Evolutionary conservation across 2,329 filamentous ascomycete genomes (phyloP).

Genomic region (Clarireedia hainanense): DNA sequence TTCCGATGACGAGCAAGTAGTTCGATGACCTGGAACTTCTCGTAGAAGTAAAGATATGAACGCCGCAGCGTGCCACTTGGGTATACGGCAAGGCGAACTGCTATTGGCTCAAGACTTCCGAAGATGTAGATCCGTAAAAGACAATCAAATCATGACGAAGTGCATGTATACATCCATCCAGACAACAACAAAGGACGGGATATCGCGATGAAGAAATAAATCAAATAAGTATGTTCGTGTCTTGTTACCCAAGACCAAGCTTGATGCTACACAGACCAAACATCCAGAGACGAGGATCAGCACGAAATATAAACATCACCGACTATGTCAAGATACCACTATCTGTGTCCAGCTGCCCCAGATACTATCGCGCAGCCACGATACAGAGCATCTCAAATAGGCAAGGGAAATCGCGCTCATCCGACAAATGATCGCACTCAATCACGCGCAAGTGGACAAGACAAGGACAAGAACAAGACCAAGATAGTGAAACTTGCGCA

Average conservation of each 20-base stretch:
- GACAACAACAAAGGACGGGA: not conserved
- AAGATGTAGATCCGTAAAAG: no score
- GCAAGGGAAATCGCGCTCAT: constrained; percentile 5
- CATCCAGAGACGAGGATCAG: not conserved
- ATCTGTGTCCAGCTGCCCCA: no score
- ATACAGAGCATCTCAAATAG: constrained; percentile 2
- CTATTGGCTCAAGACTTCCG: no score
- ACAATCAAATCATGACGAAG: no score
- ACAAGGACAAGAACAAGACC: not conserved
- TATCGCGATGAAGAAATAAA: not conserved
- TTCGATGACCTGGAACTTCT: no score
- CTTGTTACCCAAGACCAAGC: not conserved
- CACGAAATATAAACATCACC: not conserved
- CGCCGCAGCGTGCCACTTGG: no score
- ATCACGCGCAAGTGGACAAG: not conserved
- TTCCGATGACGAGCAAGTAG: no score
- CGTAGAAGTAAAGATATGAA: no score
- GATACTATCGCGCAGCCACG: no score
- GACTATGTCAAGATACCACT: not conserved
- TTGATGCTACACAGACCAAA: not conserved
- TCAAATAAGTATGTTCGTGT: not conserved
- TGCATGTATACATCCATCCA: not conserved
- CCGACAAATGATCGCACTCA: not conserved
- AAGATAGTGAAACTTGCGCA: not conserved
- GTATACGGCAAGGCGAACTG: no score